These are phyloP conservation scores for Candida succiphila DNA, from an alignment of 805 yeast species.

Conservation along the genomic window DNA sequence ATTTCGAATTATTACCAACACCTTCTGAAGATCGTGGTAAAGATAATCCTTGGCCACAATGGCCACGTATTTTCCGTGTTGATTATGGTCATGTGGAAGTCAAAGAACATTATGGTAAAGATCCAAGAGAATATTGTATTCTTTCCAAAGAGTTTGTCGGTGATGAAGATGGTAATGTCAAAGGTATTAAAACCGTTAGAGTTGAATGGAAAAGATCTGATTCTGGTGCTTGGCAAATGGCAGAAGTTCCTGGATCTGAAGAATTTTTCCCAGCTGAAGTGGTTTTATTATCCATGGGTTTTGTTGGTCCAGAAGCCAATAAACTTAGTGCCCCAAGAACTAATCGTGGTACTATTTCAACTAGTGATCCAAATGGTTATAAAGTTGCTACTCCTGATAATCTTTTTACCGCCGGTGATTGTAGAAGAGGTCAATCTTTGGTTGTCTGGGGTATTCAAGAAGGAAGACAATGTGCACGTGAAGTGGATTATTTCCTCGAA, in stretches of 20 bases:
- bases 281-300: conserved; percentile 93
- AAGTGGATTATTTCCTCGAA: conserved; percentile 74
- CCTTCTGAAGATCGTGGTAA: conserved; percentile 81
- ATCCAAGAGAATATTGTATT: conserved; percentile 95
- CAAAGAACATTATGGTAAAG: conserved; percentile 88
- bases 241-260: conserved; percentile 91
- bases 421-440: conserved; percentile 96
- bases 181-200: conserved; percentile 90
- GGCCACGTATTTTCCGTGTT: conserved; percentile 97
- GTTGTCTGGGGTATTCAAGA: conserved; percentile 99
- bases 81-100: conserved; percentile 98
- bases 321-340: conserved; percentile 60
- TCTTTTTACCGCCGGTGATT: conserved; percentile 94
- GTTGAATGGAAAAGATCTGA: conserved; percentile 97
- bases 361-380: conserved; percentile 55
- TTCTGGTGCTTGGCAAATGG: conserved; percentile 98
- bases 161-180: conserved; percentile 90
- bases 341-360: conserved; percentile 75
- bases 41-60: conserved; percentile 99
- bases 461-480: conserved; percentile 97
- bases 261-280: conserved; percentile 92
- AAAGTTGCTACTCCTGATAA: conserved; percentile 53
- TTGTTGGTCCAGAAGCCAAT: conserved; percentile 90
- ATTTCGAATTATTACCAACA: conserved; percentile 89
- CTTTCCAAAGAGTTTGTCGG: conserved; percentile 93